Evolutionary conservation across 768 basidiomycete genomes (phyloP), one percentile per base, ranked within the genome.

Genomic region (Trametes elegans): DNA sequence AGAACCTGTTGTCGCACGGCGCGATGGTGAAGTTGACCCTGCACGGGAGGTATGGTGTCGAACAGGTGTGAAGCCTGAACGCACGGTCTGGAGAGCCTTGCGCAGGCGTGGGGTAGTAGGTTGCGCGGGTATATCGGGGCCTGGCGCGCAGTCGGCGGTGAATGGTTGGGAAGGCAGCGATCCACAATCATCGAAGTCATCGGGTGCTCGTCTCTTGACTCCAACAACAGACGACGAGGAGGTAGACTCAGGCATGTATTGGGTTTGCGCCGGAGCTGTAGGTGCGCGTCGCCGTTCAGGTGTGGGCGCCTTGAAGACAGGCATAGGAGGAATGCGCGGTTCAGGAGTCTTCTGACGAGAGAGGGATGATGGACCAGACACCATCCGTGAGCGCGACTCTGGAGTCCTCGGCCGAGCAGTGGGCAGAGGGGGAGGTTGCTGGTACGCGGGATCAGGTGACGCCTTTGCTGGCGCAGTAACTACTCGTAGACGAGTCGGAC

Each of bases 121-220:
- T 50, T 72, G 66, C 8, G 53, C 62, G 51, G 64, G 74, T 19
- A 76, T 71, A 39, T 79, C 68, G n/a, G 44, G 39, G 46, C 64
- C 34, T 49, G 70, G 66, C 31, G 62, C 63, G 35, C 81, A 76
- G 9, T 85, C 84, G 0, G 74, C 72, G 32, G 78, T 84, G 72
- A 81, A 88, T 3, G 75, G 85, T 64, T 90, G 87, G 0, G 80
- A 78, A 23, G 87, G 85, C 24, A 86, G 70, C 48, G 61, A 55
- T 7, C 78, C 76, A 68, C 78, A 64, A 59, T 76, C 72, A 45
- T 89, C 87, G 58, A 87, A 87, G 61, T 91, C 88, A 51, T 90
- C 89, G 2, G 90, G 89, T 24, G 83, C 85, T 21, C 82, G 80
- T 10, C 89, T 79, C 66, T 90, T 91, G 73, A 83, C 85, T 27